Evolutionary conservation across 257 asterid species (phyloP), one percentile per base, ranked within the genome.

Genomic region (Hygrophila difformis): DNA sequence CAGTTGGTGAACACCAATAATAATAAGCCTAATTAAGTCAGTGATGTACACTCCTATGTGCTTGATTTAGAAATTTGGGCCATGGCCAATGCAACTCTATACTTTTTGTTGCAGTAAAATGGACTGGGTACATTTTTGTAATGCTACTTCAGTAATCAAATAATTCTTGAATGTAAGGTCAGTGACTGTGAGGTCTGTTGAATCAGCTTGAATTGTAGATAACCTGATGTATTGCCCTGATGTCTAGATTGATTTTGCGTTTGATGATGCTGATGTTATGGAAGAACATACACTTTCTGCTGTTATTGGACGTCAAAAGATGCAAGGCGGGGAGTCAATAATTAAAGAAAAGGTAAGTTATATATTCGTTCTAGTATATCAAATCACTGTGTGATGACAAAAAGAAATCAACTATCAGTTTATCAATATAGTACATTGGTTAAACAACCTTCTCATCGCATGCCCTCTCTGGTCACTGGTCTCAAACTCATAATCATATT

Each of bases 231-330:
- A 12, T 33, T 51, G 33, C 29, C 64, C 18, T 13, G 29, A n/a
- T 67, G 33, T 23, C 38, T 59, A 74, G 94, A 67, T 82, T 62
- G 77, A 82, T 63, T 17, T 79, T 34, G 84, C 82, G 43, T 76
- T 82, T 57, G 57, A 67, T 55, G 87, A 79, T 73, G 94, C 91
- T 63, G 87, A 82, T 65, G 62, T 67, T 60, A 54, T 82, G 55
- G 91, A 82, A 61, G 77, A 76, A 53, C 84, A 62, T 44, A 73
- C 91, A 35, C 84, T 82, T 43, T 68, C 67, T 18, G 84, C 82
- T 23, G 59, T 82, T 14, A 61, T 76, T 58, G 91, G 94, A 48
- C 87, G 79, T 33, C 79, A 70, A 40, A 69, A 67, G 71, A 57
- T 66, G 72, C 74, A 56, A 58, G 86, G 81, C 19, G 94, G 72